phyloP scores from a whole-genome alignment of 371 early-diverging fungal species.

The Apophysomyces trapeziformis region DNA sequence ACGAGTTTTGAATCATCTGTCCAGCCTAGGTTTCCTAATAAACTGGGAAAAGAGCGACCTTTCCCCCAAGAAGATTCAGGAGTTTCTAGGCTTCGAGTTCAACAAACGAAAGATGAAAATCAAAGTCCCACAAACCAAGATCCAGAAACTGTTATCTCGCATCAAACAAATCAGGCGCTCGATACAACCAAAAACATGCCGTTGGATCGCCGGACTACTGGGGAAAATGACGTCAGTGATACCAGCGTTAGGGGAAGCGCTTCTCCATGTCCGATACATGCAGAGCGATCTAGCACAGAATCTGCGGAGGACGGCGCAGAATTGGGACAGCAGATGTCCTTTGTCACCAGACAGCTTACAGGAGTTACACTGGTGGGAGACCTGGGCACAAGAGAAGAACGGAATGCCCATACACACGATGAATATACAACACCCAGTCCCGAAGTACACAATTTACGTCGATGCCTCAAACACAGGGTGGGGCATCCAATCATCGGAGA shows the following conservation, averaged over 20 bases:
- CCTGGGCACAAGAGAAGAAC: no score
- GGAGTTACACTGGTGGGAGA: not conserved
- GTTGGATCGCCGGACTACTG: conserved; percentile 22
- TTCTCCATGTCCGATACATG: conserved; percentile 23
- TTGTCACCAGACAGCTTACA: not conserved
- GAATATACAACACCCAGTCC: not conserved
- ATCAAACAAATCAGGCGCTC: no score
- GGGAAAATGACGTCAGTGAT: conserved; percentile 24
- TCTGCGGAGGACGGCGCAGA: not conserved
- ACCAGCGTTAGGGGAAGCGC: conserved; percentile 19
- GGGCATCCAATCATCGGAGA: not conserved
- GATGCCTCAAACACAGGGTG: not conserved
- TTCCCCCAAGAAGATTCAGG: conserved; percentile 4
- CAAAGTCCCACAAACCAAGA: conserved; percentile 9
- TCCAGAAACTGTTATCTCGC: no score
- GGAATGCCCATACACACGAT: no score
- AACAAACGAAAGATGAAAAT: conserved; percentile 19
- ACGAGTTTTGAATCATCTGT: not conserved
- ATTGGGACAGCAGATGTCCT: conserved; percentile 12
- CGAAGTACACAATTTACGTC: not conserved
- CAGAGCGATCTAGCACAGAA: conserved; percentile 20
- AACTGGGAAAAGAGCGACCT: conserved; percentile 21
- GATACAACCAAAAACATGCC: no score
- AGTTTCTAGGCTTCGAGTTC: conserved; percentile 24
- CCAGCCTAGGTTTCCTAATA: conserved; percentile 5